These are phyloP conservation scores for Shiraia sp. DNA, from an alignment of 2,329 filamentous ascomycete species.

Conservation along the genomic window DNA sequence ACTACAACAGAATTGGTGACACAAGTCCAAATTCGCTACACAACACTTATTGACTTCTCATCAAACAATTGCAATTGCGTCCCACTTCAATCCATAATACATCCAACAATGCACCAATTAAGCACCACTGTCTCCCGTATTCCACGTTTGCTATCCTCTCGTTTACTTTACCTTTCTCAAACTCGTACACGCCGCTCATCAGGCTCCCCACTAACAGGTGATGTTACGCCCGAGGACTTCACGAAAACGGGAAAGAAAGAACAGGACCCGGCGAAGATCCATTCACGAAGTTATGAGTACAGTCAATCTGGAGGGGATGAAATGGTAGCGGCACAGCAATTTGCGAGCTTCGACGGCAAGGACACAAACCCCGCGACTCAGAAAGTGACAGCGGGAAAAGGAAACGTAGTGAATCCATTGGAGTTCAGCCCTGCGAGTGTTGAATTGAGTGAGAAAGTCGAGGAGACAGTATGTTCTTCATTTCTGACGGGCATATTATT, in stretches of 20 bases:
- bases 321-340: slow-evolving; percentile 8
- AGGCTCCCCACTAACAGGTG: background rate
- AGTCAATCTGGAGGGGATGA: slow-evolving; percentile 17
- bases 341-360: slow-evolving; percentile 3
- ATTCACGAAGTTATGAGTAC: slow-evolving; percentile 10
- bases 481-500: background rate
- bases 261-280: slow-evolving; percentile 6
- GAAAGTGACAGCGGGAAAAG: slow-evolving; percentile 13
- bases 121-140: background rate
- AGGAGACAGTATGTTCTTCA: slow-evolving; percentile 5
- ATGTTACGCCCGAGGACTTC: slow-evolving; percentile 1
- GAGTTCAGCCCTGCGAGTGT: slow-evolving; percentile 14
- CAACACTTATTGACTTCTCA: too few relatives aligned
- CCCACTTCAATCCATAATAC: too few relatives aligned
- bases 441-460: slow-evolving; percentile 8
- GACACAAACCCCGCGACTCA: slow-evolving; percentile 3
- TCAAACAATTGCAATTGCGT: too few relatives aligned
- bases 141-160: background rate
- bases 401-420: slow-evolving; percentile 16
- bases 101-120: background rate
- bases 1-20: too few relatives aligned
- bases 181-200: background rate
- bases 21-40: too few relatives aligned
- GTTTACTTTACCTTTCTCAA: background rate
- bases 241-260: slow-evolving; percentile 6